phyloP scores from a whole-genome alignment of 345 rosid genomes.

The Populus alba region DNA sequence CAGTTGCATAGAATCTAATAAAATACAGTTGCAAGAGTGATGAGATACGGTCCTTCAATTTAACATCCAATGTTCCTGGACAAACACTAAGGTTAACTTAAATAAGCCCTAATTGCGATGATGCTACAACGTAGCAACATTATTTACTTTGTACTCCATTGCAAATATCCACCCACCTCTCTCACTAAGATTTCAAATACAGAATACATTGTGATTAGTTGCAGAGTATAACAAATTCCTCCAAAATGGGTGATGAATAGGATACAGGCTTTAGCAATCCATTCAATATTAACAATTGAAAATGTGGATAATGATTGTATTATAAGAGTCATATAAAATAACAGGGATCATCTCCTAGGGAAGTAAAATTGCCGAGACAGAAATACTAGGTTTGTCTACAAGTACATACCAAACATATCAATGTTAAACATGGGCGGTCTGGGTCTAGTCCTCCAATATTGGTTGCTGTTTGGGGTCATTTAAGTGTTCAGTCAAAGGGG shows the following conservation, averaged over 20 bases:
- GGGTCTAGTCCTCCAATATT: conserved; percentile 39
- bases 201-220: neutral
- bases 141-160: neutral
- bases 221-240: neutral
- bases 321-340: conserved; percentile 10
- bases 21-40: neutral
- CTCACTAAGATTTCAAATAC: neutral
- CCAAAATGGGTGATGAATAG: neutral
- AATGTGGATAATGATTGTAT: neutral
- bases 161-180: neutral
- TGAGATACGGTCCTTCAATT: neutral
- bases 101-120: neutral
- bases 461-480: conserved; percentile 50
- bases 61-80: neutral
- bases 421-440: conserved; percentile 7
- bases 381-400: conserved; percentile 8
- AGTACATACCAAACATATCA: conserved; percentile 22
- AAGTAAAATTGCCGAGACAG: neutral
- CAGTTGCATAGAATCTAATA: neutral
- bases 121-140: neutral
- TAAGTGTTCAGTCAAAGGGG: conserved; percentile 38
- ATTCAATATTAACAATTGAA: neutral
- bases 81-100: neutral
- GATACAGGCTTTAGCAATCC: neutral
- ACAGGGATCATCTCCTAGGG: neutral